Evolutionary conservation across 768 basidiomycete species (phyloP), one percentile per base, ranked within the genome.

Genomic region (Leccinum boreale): DNA sequence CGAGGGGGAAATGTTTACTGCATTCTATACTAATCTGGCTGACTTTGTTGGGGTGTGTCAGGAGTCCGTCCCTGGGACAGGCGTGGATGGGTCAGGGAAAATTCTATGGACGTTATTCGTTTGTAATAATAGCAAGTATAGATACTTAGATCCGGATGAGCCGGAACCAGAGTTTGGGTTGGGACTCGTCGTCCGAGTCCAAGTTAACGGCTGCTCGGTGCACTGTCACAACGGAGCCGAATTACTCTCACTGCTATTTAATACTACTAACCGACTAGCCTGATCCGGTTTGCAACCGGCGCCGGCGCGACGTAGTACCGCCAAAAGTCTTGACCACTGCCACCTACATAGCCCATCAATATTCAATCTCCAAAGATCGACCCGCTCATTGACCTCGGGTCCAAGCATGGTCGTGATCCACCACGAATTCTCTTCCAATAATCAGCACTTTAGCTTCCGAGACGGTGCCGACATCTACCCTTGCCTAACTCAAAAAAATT

Each of bases 1-100:
- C 45, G 57, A 50, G 50, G 61, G 26, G 57, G 58, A 56, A 50
- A 58, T 55, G 52, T 44, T 19, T 44, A 44, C n/a, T 50, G 60
- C 62, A 65, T 51, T 62, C 28, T 62, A 62, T 64, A 70, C 72
- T 70, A 68, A 70, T 73, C 58, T 59, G 66, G 71, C 54, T 59
- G 46, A 46, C 57, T 33, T 31, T 33, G 31, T 33, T 19, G 55
- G 50, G 21, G 19, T 29, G 51, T 50, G 28, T 35, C 49, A 23
- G 36, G 53, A 44, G 58, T 49, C 49, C 56, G 64, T 71, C 64
- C 65, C 65, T 67, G 65, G 58, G 26, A 49, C 67, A 70, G 61
- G 62, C 58, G 59, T 60, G 63, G 47, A 60, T 55, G 56, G 23
- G 49, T 33, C 58, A 65, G 60, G 64, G 64, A 62, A 70, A 66